These are phyloP conservation scores for Colletotrichum navitas DNA, from an alignment of 2,329 filamentous ascomycete genomes.

Conservation along the genomic window DNA sequence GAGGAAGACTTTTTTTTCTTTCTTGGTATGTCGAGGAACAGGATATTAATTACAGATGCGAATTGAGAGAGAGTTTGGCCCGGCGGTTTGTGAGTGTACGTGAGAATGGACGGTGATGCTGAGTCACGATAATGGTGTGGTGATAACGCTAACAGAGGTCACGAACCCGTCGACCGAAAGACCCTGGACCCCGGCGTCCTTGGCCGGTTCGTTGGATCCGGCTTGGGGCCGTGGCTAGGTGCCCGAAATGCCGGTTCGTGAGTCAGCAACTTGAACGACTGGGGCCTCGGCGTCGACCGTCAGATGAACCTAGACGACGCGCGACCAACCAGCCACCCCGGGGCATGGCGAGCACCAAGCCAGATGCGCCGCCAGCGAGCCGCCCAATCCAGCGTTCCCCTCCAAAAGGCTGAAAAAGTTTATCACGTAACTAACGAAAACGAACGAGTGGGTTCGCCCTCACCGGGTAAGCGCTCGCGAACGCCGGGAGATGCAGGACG, in stretches of 20 bases:
- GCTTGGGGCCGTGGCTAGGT: too few relatives aligned
- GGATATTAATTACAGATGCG: too few relatives aligned
- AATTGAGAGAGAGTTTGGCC: neutral
- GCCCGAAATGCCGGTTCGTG: neutral
- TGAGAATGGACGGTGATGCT: neutral
- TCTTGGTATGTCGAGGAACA: neutral
- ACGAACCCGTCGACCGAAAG: neutral
- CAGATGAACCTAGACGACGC: neutral
- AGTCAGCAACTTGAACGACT: neutral
- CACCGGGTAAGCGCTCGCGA: neutral
- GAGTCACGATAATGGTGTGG: too few relatives aligned
- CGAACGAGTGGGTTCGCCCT: neutral
- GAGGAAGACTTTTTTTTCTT: neutral
- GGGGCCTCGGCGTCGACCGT: too few relatives aligned
- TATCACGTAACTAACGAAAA: neutral
- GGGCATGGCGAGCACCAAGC: neutral
- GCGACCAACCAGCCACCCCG: neutral
- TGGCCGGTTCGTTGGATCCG: too few relatives aligned
- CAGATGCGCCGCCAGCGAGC: neutral
- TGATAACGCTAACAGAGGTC: neutral
- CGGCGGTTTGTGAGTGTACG: neutral
- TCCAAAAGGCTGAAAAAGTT: neutral
- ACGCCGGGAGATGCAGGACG: neutral
- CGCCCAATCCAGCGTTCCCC: too few relatives aligned
- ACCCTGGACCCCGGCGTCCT: too few relatives aligned